Percentiles rank a stretch among this genome's conserved stretches.
Conservation (phyloP, 1,139 yeast genomes). For the Suhomyces terraborum region DNA sequence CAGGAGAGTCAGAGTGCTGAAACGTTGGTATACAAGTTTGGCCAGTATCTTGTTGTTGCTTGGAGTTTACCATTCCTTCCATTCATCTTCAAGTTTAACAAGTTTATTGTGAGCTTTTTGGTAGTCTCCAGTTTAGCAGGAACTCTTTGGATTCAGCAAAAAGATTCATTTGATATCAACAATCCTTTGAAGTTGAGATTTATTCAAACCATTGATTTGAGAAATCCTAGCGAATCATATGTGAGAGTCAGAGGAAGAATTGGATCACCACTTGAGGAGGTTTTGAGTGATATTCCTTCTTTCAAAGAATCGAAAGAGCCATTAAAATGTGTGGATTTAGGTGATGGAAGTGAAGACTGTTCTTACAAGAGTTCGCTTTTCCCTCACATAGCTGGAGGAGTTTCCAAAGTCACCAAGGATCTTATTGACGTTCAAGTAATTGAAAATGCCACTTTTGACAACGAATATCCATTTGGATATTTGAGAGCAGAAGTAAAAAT, state of each 20-base stretch:
- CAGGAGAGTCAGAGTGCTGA: slow-evolving; percentile 62
- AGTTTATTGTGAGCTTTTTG: slow-evolving; percentile 46
- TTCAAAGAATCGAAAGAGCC: slow-evolving; percentile 38
- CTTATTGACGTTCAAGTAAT: slow-evolving; percentile 50
- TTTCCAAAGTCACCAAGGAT: slow-evolving; percentile 20
- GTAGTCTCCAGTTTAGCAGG: slow-evolving; percentile 38
- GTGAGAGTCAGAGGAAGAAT: slow-evolving; percentile 56
- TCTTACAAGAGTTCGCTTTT: slow-evolving; percentile 47
- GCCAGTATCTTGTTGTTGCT: slow-evolving; percentile 36
- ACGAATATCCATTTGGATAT: slow-evolving; percentile 62
- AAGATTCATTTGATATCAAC: slow-evolving; percentile 55
- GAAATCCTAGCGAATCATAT: slow-evolving; percentile 29
- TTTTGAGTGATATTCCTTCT: slow-evolving; percentile 65
- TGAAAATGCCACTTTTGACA: slow-evolving; percentile 47
- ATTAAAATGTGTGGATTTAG: slow-evolving; percentile 36
- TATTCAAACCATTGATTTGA: slow-evolving; percentile 56
- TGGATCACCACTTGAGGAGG: slow-evolving; percentile 38
- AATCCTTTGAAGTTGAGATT: slow-evolving; percentile 74
- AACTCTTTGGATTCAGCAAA: slow-evolving; percentile 36
- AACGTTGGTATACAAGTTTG: slow-evolving; percentile 45
- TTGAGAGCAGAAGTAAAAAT: slow-evolving; percentile 63
- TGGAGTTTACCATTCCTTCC: slow-evolving; percentile 66
- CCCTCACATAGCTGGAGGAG: slow-evolving; percentile 49
- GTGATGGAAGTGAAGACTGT: slow-evolving; percentile 56
- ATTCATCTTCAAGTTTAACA: slow-evolving; percentile 69